Evolutionary conservation across 768 basidiomycete species (phyloP).

Genomic region (Lepiota subincarnata): DNA sequence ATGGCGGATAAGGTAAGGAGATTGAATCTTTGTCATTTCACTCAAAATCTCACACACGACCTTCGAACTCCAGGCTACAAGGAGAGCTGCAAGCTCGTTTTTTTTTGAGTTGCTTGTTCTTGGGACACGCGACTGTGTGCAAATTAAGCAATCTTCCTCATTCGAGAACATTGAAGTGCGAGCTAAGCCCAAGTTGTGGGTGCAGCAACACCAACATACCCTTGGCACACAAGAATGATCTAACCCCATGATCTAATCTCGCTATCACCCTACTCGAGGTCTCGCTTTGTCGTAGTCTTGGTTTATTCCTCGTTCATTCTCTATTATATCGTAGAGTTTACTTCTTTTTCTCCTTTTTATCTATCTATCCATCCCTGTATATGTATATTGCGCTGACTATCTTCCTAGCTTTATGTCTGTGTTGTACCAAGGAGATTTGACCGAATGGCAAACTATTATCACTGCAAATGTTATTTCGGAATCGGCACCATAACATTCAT

Average conservation of each 20-base stretch:
- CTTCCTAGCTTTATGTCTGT: constrained; percentile 1
- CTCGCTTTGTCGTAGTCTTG: background rate
- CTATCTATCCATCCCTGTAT: constrained; percentile 1
- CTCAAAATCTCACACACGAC: constrained; percentile 1
- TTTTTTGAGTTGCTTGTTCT: constrained; percentile 97
- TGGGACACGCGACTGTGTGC: constrained; percentile 87
- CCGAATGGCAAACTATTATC: background rate
- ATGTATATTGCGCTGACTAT: background rate
- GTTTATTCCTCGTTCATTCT: background rate
- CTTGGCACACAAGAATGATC: background rate
- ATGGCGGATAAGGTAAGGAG: constrained; percentile 69
- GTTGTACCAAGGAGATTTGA: constrained; percentile 3
- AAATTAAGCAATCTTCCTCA: constrained; percentile 65
- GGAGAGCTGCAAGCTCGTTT: constrained; percentile 90
- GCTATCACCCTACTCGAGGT: background rate
- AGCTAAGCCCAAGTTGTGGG: constrained; percentile 85
- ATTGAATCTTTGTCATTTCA: background rate
- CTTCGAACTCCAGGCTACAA: constrained; percentile 58
- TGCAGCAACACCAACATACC: constrained; percentile 31
- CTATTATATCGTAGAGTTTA: background rate
- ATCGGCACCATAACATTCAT: constrained; percentile 38
- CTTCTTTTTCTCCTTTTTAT: background rate
- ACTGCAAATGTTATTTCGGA: background rate
- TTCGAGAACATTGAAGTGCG: constrained; percentile 86
- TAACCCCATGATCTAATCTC: constrained; percentile 2